Conservation (phyloP, 306 rosid genomes). For the Sesbania bispinosa region DNA sequence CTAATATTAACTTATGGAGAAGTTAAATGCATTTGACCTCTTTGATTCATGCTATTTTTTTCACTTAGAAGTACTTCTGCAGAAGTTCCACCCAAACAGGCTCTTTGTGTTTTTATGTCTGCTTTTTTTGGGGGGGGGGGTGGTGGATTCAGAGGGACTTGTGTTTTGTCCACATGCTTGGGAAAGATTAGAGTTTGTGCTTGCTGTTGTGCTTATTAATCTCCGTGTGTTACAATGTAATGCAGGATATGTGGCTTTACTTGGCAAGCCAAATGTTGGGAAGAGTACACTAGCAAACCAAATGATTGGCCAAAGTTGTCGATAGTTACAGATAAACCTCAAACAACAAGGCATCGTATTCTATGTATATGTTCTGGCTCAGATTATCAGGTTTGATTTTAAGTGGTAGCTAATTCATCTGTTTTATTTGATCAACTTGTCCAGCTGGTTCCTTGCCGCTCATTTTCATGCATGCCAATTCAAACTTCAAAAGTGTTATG, state of each 20-base stretch:
- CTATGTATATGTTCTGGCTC: conserved; percentile 90
- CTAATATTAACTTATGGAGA: no score
- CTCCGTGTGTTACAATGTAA: conserved; percentile 25
- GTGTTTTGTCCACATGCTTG: not conserved
- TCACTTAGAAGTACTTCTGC: no score
- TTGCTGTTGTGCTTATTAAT: not conserved
- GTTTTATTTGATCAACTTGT: conserved; percentile 19
- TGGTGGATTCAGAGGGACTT: no score
- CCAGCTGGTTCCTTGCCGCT: not conserved
- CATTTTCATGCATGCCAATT: not conserved
- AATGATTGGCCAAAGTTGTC: conserved; percentile 92
- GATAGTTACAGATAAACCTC: conserved; percentile 95
- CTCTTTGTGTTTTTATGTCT: no score
- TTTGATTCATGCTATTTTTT: no score
- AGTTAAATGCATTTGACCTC: no score
- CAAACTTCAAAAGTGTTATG: not conserved
- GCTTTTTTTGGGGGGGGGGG: no score
- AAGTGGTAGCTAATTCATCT: not conserved
- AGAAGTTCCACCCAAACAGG: no score
- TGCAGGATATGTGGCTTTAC: conserved; percentile 88
- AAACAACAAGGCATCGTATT: conserved; percentile 90
- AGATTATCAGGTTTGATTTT: conserved; percentile 83
- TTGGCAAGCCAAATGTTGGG: conserved; percentile 97
- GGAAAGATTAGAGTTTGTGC: not conserved
- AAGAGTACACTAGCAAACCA: conserved; percentile 94